These are phyloP conservation scores for Vairimorpha necatrix DNA, from an alignment of 371 early-diverging fungal genomes.

Conservation along the genomic window DNA sequence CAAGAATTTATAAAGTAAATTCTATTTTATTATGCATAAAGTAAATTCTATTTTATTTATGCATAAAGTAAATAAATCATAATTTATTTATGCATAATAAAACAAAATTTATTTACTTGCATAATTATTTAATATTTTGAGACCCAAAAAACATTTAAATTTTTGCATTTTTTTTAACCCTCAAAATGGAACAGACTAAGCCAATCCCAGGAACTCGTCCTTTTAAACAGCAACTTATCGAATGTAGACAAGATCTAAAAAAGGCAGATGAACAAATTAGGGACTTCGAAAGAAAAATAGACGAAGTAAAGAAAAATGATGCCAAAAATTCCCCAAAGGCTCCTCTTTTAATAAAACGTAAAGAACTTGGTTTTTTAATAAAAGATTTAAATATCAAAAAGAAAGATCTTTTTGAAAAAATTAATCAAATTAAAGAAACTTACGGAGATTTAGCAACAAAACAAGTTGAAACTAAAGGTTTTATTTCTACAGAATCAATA, in stretches of 20 bases:
- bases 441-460: slow-evolving; percentile 24
- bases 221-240: background rate
- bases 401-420: background rate
- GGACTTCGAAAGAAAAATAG: slow-evolving; percentile 23
- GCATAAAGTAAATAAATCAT: too few relatives aligned
- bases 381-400: slow-evolving; percentile 13
- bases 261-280: slow-evolving; percentile 8
- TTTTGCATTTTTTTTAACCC: background rate
- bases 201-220: slow-evolving; percentile 21
- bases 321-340: slow-evolving; percentile 25
- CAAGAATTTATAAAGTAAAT: too few relatives aligned
- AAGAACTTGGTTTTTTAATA: background rate
- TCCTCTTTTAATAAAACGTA: slow-evolving; percentile 1
- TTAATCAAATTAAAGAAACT: slow-evolving; percentile 17
- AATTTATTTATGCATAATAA: too few relatives aligned
- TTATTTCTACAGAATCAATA: slow-evolving; percentile 38
- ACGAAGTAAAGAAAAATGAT: slow-evolving; percentile 17
- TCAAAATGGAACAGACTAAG: slow-evolving; percentile 1
- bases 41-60: too few relatives aligned
- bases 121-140: background rate
- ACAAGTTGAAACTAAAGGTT: slow-evolving; percentile 13
- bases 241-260: slow-evolving; percentile 2
- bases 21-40: too few relatives aligned
- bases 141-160: background rate
- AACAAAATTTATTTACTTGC: background rate